Conservation (phyloP, 345 rosid genomes). For the Geranium rotundifolium region DNA sequence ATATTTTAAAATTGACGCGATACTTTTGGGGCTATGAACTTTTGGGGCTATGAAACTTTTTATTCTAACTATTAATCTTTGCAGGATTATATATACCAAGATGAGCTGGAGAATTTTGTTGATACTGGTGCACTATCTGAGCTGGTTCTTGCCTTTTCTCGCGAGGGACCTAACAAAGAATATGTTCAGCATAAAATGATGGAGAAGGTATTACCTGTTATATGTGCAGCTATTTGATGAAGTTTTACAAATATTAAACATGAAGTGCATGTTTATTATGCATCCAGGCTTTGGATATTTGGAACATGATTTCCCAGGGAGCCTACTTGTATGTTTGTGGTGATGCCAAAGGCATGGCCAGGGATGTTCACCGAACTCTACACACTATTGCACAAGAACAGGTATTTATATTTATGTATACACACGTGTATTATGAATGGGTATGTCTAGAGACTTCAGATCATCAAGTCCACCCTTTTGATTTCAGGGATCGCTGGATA, state of each 20-base stretch:
- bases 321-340: constrained; percentile 90
- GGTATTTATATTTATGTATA: constrained; percentile 25
- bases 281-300: constrained; percentile 61
- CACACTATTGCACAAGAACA: constrained; percentile 82
- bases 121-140: constrained; percentile 68
- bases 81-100: constrained; percentile 86
- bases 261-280: neutral
- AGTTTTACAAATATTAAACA: neutral
- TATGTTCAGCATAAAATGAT: constrained; percentile 89
- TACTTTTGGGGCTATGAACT: neutral
- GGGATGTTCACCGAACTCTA: constrained; percentile 81
- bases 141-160: constrained; percentile 82
- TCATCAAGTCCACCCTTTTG: neutral
- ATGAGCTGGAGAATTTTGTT: constrained; percentile 65
- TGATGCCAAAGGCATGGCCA: constrained; percentile 99
- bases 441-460: neutral
- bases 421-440: no score
- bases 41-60: neutral
- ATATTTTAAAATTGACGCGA: neutral
- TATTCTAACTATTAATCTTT: neutral
- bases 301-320: constrained; percentile 68
- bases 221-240: neutral
- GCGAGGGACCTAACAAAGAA: constrained; percentile 88
- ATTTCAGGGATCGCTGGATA: constrained; percentile 70
- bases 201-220: constrained; percentile 40